phyloP scores from a whole-genome alignment of 2,329 filamentous ascomycete species.

The Tolypocladium sp. region DNA sequence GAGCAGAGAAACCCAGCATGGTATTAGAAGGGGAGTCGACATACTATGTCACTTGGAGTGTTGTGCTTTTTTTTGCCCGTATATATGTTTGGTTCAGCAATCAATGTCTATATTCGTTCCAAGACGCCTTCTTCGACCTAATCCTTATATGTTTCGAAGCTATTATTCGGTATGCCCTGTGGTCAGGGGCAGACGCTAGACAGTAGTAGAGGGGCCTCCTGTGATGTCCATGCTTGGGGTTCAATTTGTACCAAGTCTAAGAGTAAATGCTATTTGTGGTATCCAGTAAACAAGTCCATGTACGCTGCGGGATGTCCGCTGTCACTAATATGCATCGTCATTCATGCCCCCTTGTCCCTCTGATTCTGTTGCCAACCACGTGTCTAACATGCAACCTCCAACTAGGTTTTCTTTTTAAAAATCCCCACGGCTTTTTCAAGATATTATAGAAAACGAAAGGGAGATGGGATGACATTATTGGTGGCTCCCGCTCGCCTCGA shows the following conservation, averaged over 20 bases:
- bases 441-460: neutral
- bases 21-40: neutral
- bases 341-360: neutral
- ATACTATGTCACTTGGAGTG: slow-evolving; percentile 5
- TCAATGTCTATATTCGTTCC: neutral
- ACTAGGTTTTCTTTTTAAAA: neutral
- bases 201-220: neutral
- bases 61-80: slow-evolving; percentile 4
- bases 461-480: slow-evolving; percentile 1
- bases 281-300: neutral
- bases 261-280: neutral
- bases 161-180: neutral
- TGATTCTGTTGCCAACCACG: neutral
- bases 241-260: neutral
- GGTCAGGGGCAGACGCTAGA: neutral
- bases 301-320: neutral
- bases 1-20: neutral
- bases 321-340: neutral
- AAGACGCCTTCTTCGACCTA: neutral
- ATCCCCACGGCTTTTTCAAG: neutral
- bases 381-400: neutral
- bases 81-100: slow-evolving; percentile 9
- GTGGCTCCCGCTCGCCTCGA: slow-evolving; percentile 2
- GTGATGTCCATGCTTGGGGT: neutral
- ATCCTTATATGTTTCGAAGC: neutral